Evolutionary conservation across 805 yeast genomes (phyloP).

Genomic region (Candida sakaeoensis): DNA sequence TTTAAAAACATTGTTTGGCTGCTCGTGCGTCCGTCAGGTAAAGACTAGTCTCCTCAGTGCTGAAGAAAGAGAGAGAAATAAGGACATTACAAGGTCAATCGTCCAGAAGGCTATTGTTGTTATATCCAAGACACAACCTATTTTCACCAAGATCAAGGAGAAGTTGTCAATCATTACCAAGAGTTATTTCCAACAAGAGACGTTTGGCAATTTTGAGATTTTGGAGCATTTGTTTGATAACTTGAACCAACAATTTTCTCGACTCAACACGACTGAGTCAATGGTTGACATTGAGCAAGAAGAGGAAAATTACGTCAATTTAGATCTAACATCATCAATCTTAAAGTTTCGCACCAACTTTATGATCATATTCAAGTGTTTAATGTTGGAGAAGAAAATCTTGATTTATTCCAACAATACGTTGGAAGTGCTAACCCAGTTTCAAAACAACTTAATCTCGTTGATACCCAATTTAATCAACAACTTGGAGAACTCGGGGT

Average conservation of each 20-base stretch:
- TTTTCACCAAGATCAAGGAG: slow-evolving; percentile 84
- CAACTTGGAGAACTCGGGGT: slow-evolving; percentile 71
- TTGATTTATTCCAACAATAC: slow-evolving; percentile 72
- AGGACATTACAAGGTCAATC: slow-evolving; percentile 75
- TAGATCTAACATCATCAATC: slow-evolving; percentile 65
- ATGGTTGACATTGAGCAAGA: slow-evolving; percentile 14
- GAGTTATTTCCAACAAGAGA: slow-evolving; percentile 77
- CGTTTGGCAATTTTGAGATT: slow-evolving; percentile 67
- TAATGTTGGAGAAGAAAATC: slow-evolving; percentile 70
- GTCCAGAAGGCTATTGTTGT: slow-evolving; percentile 91
- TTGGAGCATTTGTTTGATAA: slow-evolving; percentile 70
- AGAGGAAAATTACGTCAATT: slow-evolving; percentile 54
- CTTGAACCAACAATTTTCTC: slow-evolving; percentile 40
- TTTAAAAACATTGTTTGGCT: slow-evolving; percentile 79
- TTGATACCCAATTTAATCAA: slow-evolving; percentile 77
- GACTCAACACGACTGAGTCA: slow-evolving; percentile 8
- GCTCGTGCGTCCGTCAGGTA: slow-evolving; percentile 88
- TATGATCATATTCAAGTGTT: slow-evolving; percentile 68
- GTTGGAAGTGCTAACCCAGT: slow-evolving; percentile 74
- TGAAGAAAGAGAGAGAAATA: slow-evolving; percentile 42
- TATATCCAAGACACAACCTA: slow-evolving; percentile 72
- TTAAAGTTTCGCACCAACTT: slow-evolving; percentile 54
- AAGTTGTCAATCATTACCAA: slow-evolving; percentile 86
- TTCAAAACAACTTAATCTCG: slow-evolving; percentile 80
- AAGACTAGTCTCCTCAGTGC: slow-evolving; percentile 53